Percentiles rank a stretch among this genome's conserved stretches.
These are phyloP conservation scores for Trichophyton rubrum DNA, from an alignment of 2,329 filamentous ascomycete species.

Conservation along the genomic window DNA sequence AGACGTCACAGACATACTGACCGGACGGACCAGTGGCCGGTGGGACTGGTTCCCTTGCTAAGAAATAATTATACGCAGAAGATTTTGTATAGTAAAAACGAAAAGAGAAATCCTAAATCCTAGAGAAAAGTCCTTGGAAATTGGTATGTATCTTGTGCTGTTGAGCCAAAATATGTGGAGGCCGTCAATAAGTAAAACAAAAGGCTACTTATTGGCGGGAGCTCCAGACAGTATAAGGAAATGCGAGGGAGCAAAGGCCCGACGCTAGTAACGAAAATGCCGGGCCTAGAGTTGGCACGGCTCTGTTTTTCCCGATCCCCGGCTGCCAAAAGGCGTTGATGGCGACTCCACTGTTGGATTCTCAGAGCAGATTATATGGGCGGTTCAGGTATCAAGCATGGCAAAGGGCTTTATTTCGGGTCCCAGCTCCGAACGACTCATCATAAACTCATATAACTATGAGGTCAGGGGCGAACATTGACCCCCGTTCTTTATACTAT, in stretches of 20 bases:
- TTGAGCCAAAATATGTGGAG: background rate
- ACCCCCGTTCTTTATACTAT: background rate
- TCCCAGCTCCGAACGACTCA: background rate
- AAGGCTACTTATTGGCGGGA: constrained; percentile 2
- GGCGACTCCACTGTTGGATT: background rate
- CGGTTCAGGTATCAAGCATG: background rate
- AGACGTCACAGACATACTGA: constrained; percentile 1
- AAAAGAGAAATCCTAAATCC: background rate
- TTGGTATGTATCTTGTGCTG: background rate
- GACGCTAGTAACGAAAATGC: background rate
- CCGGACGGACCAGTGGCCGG: background rate
- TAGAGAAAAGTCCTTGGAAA: background rate
- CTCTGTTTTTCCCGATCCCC: background rate
- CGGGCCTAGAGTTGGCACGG: background rate
- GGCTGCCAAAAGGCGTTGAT: background rate
- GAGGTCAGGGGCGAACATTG: background rate
- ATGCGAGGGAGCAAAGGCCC: background rate
- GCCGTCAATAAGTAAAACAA: background rate
- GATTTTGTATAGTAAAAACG: background rate
- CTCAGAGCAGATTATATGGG: background rate
- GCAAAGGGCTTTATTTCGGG: background rate
- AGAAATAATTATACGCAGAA: background rate
- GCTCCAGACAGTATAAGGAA: constrained; percentile 3
- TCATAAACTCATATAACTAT: background rate
- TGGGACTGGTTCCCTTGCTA: background rate